Evolutionary conservation across 2,329 filamentous ascomycete species (phyloP).

Genomic region (Podosphaera xanthii): DNA sequence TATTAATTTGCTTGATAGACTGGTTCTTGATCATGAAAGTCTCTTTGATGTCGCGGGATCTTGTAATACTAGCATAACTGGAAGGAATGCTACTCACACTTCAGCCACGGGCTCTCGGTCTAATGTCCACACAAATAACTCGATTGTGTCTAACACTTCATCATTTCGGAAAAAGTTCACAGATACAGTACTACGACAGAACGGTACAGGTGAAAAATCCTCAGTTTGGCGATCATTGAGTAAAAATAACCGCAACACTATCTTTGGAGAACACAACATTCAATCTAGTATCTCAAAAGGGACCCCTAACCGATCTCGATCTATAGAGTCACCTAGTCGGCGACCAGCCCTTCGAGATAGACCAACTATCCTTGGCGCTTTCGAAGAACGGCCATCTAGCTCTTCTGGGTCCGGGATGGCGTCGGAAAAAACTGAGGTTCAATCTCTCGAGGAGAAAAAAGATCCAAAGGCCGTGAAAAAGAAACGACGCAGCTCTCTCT

Average conservation of each 20-base stretch:
- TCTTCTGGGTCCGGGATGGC: slow-evolving; percentile 22
- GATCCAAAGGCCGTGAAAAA: slow-evolving; percentile 29
- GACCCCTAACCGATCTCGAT: slow-evolving; percentile 46
- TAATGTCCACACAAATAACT: slow-evolving; percentile 28
- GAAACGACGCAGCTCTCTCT: slow-evolving; percentile 79
- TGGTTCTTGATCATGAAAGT: slow-evolving; percentile 72
- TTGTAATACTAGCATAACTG: slow-evolving; percentile 9
- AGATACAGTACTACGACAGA: slow-evolving; percentile 51
- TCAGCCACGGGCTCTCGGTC: slow-evolving; percentile 13
- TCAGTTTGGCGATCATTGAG: slow-evolving; percentile 77
- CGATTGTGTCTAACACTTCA: slow-evolving; percentile 65
- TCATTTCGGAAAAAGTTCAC: slow-evolving; percentile 72
- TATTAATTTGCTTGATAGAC: slow-evolving; percentile 67
- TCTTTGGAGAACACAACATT: slow-evolving; percentile 28
- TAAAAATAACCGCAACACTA: slow-evolving; percentile 45
- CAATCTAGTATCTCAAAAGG: slow-evolving; percentile 41
- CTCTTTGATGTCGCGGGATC: slow-evolving; percentile 49
- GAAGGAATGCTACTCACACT: slow-evolving; percentile 8
- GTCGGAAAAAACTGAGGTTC: slow-evolving; percentile 15
- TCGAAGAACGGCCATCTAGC: slow-evolving; percentile 38
- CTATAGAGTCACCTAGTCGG: slow-evolving; percentile 43
- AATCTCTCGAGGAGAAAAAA: slow-evolving; percentile 22
- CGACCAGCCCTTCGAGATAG: slow-evolving; percentile 35
- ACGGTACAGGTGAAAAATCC: slow-evolving; percentile 53
- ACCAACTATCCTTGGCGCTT: slow-evolving; percentile 36